Evolutionary conservation across 1,139 yeast species (phyloP), one percentile per base, ranked within the genome.

Genomic region (Pneumocystis wakefieldiae): DNA sequence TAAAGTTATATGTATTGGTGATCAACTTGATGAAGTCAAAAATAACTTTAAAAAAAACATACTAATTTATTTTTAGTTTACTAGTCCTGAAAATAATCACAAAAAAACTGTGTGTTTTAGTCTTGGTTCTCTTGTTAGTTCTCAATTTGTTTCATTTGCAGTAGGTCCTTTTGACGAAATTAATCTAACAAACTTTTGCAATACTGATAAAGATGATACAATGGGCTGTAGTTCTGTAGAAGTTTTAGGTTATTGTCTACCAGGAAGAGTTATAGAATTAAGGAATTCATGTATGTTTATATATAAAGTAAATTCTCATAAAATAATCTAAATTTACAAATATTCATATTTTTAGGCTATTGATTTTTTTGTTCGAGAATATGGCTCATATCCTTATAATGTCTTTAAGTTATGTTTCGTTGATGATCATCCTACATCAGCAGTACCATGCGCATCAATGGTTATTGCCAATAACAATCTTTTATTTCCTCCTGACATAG

Each of bases 101-200:
- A 88, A 88, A 71, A 92, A 89, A 68, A 80, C 85, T 0, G 87
- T 86, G 1, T 80, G 86, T 5, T 91, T 91, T 79, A 87, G 88
- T 53, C 79, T 92, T 32, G 85, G 84, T 71, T 87, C 86, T 64
- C 96, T 98, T 0, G 87, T 90, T 0, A 85, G 95, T 61, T 90
- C 98, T 0, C 97, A 91, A 68, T 97, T 91, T 73, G 80, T 94
- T n/a, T 97, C 97, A 0, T 92, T 96, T 85, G 91, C 96, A 0
- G 81, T 89, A 1, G 99, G 98, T 0, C 85, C 96, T 4, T 94
- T 92, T 73, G 84, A 84, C 53, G 79, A 77, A 66, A 78, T 80
- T 57, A 81, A 82, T 19, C 73, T 83, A 58, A 76, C 83, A 24
- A 81, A 77, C 61, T 68, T 80, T 66, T 69, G 71, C 67, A 64